A percentile compares a stretch with the other conserved stretches of the same genome.
phyloP scores from a whole-genome alignment of 257 asterid species.

The Capsicum rhomboideum region DNA sequence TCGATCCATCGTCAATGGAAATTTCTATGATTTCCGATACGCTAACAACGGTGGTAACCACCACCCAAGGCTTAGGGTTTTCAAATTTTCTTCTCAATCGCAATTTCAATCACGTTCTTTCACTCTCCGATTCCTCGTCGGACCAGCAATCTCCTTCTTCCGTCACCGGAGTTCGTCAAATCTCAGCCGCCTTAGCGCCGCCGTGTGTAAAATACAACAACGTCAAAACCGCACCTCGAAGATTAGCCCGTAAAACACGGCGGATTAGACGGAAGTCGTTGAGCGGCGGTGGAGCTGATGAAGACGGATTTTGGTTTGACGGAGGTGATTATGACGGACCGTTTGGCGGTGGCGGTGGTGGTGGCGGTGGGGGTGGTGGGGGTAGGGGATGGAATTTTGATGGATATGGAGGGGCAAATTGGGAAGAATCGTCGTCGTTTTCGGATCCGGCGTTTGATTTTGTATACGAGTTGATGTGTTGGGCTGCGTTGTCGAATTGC shows the following conservation, averaged over 20 bases:
- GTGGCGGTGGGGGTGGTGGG: slow-evolving; percentile 37
- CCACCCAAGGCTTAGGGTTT: slow-evolving; percentile 33
- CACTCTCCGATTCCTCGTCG: slow-evolving; percentile 31
- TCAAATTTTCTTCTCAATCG: slow-evolving; percentile 43
- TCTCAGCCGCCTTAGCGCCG: slow-evolving; percentile 32
- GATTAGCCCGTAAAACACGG: slow-evolving; percentile 31
- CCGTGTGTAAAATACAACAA: slow-evolving; percentile 27
- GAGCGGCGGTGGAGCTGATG: slow-evolving; percentile 17
- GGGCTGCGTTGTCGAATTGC: slow-evolving; percentile 81
- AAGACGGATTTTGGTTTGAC: slow-evolving; percentile 5
- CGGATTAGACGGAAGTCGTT: slow-evolving; percentile 43
- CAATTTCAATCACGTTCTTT: slow-evolving; percentile 6
- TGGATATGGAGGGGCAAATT: slow-evolving; percentile 52
- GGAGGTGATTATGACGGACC: slow-evolving; percentile 25
- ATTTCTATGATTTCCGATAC: slow-evolving; percentile 47
- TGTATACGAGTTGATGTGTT: slow-evolving; percentile 70
- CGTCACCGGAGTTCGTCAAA: slow-evolving; percentile 9
- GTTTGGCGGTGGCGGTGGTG: slow-evolving; percentile 17
- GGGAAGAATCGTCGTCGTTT: slow-evolving; percentile 53
- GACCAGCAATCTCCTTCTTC: slow-evolving; percentile 31
- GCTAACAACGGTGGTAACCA: slow-evolving; percentile 35
- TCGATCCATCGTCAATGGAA: slow-evolving; percentile 38
- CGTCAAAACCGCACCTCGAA: slow-evolving; percentile 41
- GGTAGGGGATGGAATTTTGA: slow-evolving; percentile 55
- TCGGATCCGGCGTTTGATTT: slow-evolving; percentile 91